Base-by-base conservation (phyloP, 805 yeast species). In the Teunomyces atbi region DNA sequence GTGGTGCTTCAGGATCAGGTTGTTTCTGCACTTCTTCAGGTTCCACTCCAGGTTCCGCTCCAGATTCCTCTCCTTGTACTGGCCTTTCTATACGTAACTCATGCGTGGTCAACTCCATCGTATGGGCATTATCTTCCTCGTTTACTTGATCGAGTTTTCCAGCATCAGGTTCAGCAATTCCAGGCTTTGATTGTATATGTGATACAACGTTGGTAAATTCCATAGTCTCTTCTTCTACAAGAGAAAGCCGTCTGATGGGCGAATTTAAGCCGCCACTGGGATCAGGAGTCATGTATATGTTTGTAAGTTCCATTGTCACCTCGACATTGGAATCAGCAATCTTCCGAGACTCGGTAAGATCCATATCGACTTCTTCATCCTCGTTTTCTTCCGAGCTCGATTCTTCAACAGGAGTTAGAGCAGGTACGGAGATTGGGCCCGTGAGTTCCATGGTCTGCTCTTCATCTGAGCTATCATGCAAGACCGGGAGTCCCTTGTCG, bases 391-490 rank as follows among this genome's bases (percentile, higher is more conserved):
- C 36, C 5, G 47, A 39, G 41, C 42, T 38, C 15, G 21, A 6
- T 6, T 15, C 42, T 10, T 27, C 48, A 3, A 42, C 27, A 1
- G 38, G 38, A 6, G 38, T n/a, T 3, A 18, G 16, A 3, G 37
- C 26, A 7, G 48, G 45, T 6, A 33, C 37, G 11, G 15, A 13
- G 7, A 29, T 39, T 16, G 23, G 40, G 34, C 49, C 45, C 4
- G 48, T 40, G 11, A 64, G 53, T 34, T 64, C 68, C 72, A 67
- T 67, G 6, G 68, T 62, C 16, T 53, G 56, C 20, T 62, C 67
- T 6, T 52, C 48, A 2, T 46, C 70, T 6, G 67, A 61, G 38
- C 67, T 61, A 32, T 60, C 68, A 5, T 47, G 54, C 21, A 58
- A 32, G 6, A 56, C 45, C 39, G 55, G 59, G 11, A 44, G 19